phyloP scores from a whole-genome alignment of 2,329 filamentous ascomycete species.

The Aspergillus sp. region DNA sequence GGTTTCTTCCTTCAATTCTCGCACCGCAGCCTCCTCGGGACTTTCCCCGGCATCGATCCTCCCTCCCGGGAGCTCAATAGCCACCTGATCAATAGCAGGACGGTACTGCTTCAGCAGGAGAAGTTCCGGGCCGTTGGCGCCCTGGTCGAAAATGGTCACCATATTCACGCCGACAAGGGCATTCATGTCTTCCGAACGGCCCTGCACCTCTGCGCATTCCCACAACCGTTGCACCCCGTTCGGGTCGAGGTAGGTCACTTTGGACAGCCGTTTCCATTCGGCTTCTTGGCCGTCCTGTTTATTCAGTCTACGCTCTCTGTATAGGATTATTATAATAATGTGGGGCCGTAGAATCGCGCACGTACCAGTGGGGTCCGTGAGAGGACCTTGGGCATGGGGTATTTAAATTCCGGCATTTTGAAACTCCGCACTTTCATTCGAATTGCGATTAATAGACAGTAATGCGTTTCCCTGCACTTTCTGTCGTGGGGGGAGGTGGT shows the following conservation, averaged over 20 bases:
- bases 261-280: neutral
- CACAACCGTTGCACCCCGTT: neutral
- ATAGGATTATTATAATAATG: neutral
- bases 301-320: neutral
- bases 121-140: neutral
- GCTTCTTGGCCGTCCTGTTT: neutral
- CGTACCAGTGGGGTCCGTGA: neutral
- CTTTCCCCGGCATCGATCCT: neutral
- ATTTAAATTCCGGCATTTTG: neutral
- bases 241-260: neutral
- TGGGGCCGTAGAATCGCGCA: no score
- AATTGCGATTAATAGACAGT: no score
- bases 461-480: no score
- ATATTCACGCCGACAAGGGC: neutral
- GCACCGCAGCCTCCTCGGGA: neutral
- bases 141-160: neutral
- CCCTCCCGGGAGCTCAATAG: neutral
- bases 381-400: neutral
- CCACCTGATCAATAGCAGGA: neutral
- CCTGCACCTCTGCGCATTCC: neutral
- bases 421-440: no score
- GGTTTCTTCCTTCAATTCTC: neutral
- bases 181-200: neutral
- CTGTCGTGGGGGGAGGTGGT: no score
- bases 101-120: neutral